A percentile compares a stretch with the other conserved stretches of the same genome.
Evolutionary conservation across 2,329 filamentous ascomycete genomes (phyloP).

Genomic region (Cladosporium sp.): DNA sequence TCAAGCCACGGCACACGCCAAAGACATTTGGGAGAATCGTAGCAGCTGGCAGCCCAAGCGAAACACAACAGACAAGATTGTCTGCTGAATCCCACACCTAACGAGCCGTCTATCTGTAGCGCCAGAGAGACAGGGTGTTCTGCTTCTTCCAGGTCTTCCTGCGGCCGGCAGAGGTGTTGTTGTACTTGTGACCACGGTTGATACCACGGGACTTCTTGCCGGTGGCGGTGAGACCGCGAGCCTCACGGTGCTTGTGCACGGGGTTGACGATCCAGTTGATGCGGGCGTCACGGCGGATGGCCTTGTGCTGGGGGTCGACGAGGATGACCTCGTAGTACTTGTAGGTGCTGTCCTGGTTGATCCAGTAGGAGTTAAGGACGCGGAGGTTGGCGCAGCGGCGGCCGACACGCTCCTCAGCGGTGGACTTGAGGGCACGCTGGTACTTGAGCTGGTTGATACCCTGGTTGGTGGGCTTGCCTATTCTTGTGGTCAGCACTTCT

Average conservation of each 20-base stretch:
- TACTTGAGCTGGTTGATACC: constrained; percentile 99
- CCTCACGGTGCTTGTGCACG: constrained; percentile 99
- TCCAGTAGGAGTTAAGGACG: constrained; percentile 99
- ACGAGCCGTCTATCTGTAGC: constrained; percentile 73
- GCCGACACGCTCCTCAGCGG: constrained; percentile 99
- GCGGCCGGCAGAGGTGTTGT: constrained; percentile 94
- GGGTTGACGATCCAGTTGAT: constrained; percentile 99
- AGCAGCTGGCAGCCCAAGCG: constrained; percentile 14
- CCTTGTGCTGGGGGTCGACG: constrained; percentile 99
- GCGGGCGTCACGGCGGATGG: constrained; percentile 96
- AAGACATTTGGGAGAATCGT: constrained; percentile 11
- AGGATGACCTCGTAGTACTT: constrained; percentile 99
- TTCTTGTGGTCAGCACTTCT: constrained; percentile 31
- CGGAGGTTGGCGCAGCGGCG: constrained; percentile 98
- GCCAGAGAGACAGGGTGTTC: constrained; percentile 99
- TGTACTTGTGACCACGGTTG: constrained; percentile 99
- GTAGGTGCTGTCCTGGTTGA: constrained; percentile 99
- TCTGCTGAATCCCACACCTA: constrained; percentile 10
- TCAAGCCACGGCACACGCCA: constrained; percentile 16
- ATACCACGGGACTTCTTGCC: constrained; percentile 99
- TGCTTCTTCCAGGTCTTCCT: constrained; percentile 99
- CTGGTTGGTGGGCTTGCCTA: constrained; percentile 99
- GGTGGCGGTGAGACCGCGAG: constrained; percentile 92
- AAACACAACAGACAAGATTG: constrained; percentile 1
- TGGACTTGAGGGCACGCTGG: constrained; percentile 97